Evolutionary conservation across 352 stramenopile species (phyloP).

Genomic region (Phytophthora tubulina): DNA sequence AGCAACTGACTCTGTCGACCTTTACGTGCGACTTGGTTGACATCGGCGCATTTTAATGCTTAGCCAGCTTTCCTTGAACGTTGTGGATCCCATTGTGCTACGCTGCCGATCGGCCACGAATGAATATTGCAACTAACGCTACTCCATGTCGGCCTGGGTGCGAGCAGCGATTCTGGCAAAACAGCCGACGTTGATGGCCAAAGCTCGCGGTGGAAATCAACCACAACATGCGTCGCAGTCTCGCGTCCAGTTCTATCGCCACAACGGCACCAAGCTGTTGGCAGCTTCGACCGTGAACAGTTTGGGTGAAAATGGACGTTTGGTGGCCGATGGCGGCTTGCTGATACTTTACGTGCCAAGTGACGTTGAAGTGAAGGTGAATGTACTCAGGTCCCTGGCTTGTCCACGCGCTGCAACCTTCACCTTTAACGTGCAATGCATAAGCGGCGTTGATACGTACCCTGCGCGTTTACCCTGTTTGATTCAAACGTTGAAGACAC

Average conservation of each 20-base stretch:
- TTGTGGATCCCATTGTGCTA: constrained; percentile 11
- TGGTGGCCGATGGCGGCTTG: background rate
- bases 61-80: constrained; percentile 15
- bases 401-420: constrained; percentile 23
- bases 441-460: background rate
- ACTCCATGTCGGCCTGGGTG: constrained; percentile 8
- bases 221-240: constrained; percentile 16
- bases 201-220: constrained; percentile 8
- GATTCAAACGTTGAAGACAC: background rate
- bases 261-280: background rate
- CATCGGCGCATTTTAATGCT: background rate
- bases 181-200: constrained; percentile 33
- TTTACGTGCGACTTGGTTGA: background rate
- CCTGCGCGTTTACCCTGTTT: background rate
- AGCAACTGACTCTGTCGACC: background rate
- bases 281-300: background rate
- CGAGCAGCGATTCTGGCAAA: constrained; percentile 33
- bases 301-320: background rate
- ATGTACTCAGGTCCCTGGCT: constrained; percentile 14
- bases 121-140: constrained; percentile 14
- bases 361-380: constrained; percentile 24
- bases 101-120: constrained; percentile 26
- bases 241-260: constrained; percentile 10
- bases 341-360: constrained; percentile 10
- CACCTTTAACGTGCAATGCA: background rate